Evolutionary conservation across 169 alveolate genomes (phyloP), one percentile per base, ranked within the genome.

Genomic region (Cardiosporidium cionae): DNA sequence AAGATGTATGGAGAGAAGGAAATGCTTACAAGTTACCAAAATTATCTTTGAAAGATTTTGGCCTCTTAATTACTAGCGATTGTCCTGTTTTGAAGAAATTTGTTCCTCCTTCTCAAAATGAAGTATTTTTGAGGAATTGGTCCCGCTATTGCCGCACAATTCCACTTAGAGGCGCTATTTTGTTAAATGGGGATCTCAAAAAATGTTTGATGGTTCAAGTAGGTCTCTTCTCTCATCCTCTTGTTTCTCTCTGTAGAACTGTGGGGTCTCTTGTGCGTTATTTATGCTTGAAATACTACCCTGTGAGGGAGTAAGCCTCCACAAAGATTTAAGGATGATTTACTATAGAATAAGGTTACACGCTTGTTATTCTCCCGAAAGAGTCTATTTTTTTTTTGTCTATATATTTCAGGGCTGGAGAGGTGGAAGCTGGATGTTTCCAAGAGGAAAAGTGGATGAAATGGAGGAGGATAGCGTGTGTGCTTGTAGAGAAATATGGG

Each of bases 381-480:
- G 66, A 25, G 73, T 52, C 65, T 66, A 32, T 3, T 32, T 3
- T 9, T 66, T 28, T 7, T 16, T 31, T 36, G 66, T 36, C n/a
- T 27, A 32, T 1, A 2, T 86, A 33, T 94, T 89, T 29, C 90
- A 90, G 80, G 87, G 92, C 32, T 93, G 89, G 94, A 82, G 86
- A 32, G 91, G 96, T 37, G 80, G 80, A 54, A 74, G 80, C 64
- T 93, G 93, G 94, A 80, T 91, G 74, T 94, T 94, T 76, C 98
- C 98, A 4, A 90, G 95, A 58, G 98, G 98, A 31, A 94, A 94
- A 74, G 87, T 88, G 52, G 97, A 94, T 77, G 98, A 94, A 76
- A 83, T 73, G 65, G 98, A 94, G 85, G 85, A 76, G 31, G 97
- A 92, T 73, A 85, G 86, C 32, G 87, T 79, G n/a, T 94, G 98